Evolutionary conservation across 1,284 basidiomycete genomes (phyloP).

Genomic region (Ganoderma lingzhi): DNA sequence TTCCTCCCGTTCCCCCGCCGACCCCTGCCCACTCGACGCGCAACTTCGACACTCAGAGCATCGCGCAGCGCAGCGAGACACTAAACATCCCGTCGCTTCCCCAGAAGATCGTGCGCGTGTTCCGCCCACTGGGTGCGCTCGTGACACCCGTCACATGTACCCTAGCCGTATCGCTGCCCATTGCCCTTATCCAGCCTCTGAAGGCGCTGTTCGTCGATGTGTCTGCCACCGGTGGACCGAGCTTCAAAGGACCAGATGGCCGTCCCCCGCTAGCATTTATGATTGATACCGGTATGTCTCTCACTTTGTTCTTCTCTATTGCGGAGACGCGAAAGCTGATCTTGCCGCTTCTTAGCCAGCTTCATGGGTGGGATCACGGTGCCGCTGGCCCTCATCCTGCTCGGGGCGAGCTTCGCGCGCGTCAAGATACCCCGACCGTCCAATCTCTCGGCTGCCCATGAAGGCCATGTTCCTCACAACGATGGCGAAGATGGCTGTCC

Average conservation of each 20-base stretch:
- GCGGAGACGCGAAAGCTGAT: not conserved
- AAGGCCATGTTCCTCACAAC: constrained; percentile 57
- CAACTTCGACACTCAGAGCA: constrained; percentile 22
- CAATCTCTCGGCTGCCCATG: constrained; percentile 54
- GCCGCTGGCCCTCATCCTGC: constrained; percentile 59
- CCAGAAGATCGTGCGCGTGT: constrained; percentile 30
- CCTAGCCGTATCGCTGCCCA: constrained; percentile 53
- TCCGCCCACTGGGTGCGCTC: constrained; percentile 39
- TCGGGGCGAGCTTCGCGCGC: constrained; percentile 64
- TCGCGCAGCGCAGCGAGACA: constrained; percentile 22
- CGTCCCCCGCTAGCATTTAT: constrained; percentile 58
- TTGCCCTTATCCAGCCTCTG: constrained; percentile 56
- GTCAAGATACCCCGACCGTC: constrained; percentile 50
- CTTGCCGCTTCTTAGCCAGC: constrained; percentile 34
- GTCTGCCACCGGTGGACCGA: constrained; percentile 46
- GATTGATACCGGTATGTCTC: constrained; percentile 50
- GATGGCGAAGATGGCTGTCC: constrained; percentile 56
- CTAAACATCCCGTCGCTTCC: constrained; percentile 25
- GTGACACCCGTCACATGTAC: constrained; percentile 55
- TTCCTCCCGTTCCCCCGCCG: constrained; percentile 30
- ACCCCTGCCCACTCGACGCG: constrained; percentile 23
- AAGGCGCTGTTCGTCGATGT: constrained; percentile 60
- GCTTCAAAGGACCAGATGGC: constrained; percentile 60
- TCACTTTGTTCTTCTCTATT: not conserved
- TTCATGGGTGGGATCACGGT: constrained; percentile 61